Base-by-base conservation (phyloP, 805 yeast species). In the Starmerella vaccinii region DNA sequence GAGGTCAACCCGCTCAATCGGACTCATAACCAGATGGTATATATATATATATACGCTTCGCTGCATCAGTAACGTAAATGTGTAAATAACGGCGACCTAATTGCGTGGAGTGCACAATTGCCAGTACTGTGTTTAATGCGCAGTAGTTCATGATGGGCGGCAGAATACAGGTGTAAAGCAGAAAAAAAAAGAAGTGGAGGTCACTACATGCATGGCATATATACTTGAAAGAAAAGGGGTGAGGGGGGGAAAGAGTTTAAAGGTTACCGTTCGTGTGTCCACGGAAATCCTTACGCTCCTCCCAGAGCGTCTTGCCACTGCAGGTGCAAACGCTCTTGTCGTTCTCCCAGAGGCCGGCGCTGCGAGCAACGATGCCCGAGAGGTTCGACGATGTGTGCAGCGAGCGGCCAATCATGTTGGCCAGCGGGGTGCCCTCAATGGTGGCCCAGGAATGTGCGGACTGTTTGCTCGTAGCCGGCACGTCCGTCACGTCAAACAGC, bases 301-400 rank as follows among this genome's bases (percentile, higher is more conserved):
- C 88, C 97, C 98, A 90, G 23, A 90, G 78, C 0, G 95, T 85
- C 72, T 88, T 87, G 16, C 98, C 98, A 15, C 90, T 81, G 66
- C 97, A 92, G 30, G 90, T 81, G 67, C 98, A 90, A 2, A 90
- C 95, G 53, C 80, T 80, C 68, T 90, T 90, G 59, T 83, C 85
- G 67, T 92, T 92, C 63, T 90, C 95, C 97, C 97, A 92, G 23
- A 80, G 84, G 15, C 98, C 98, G 1, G 98, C 97, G 60, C 94
- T 83, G 61, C 97, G 76, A 0, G 97, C 97, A 63, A 92, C 78
- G 22, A 90, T 95, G 27, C 98, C 97, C 46, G 81, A 81, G 9
- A 84, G 67, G 18, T 50, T 56, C 7, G 52, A 43, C 15, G 24
- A 39, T 5, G 55, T 45, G 42, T 52, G 51, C 8, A 56, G 49